Evolutionary conservation across 805 yeast genomes (phyloP).

Genomic region (Priceomyces haplophilus): DNA sequence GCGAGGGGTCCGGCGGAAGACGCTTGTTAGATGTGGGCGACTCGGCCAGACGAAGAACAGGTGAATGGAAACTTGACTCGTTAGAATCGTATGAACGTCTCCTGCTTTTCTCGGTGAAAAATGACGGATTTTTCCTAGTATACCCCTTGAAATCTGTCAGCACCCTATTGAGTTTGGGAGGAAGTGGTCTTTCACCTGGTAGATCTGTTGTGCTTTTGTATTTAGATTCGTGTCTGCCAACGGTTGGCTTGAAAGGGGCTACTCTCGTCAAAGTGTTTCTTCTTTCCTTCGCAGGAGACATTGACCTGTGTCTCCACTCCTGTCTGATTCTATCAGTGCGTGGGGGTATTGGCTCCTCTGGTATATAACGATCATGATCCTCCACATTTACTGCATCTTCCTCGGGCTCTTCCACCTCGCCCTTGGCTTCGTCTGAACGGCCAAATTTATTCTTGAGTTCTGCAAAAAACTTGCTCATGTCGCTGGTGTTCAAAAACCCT

Average conservation of each 20-base stretch:
- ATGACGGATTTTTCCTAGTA: neutral
- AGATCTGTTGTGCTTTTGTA: slow-evolving; percentile 20
- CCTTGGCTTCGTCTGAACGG: neutral
- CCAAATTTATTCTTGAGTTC: slow-evolving; percentile 1
- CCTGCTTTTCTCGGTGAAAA: neutral
- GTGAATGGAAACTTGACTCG: slow-evolving; percentile 2
- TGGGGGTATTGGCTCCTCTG: neutral
- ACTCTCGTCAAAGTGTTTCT: slow-evolving; percentile 21
- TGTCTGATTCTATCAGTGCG: neutral
- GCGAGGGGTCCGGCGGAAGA: slow-evolving; percentile 18
- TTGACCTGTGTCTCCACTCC: slow-evolving; percentile 3
- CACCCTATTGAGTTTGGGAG: slow-evolving; percentile 16
- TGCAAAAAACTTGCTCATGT: slow-evolving; percentile 8
- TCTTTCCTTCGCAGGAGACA: slow-evolving; percentile 13
- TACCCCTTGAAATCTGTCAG: slow-evolving; percentile 9
- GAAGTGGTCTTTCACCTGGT: slow-evolving; percentile 5
- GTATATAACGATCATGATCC: neutral
- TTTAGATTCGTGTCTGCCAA: neutral
- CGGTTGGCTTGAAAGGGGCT: slow-evolving; percentile 17
- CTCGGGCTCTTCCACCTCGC: slow-evolving; percentile 1
- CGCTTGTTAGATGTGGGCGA: slow-evolving; percentile 8
- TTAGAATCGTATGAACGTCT: slow-evolving; percentile 5
- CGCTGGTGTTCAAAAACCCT: slow-evolving; percentile 22
- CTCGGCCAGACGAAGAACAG: slow-evolving; percentile 1
- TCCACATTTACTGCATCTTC: neutral